Conservation (phyloP, 2,329 filamentous ascomycete genomes). For the Cryphonectria parasitica region DNA sequence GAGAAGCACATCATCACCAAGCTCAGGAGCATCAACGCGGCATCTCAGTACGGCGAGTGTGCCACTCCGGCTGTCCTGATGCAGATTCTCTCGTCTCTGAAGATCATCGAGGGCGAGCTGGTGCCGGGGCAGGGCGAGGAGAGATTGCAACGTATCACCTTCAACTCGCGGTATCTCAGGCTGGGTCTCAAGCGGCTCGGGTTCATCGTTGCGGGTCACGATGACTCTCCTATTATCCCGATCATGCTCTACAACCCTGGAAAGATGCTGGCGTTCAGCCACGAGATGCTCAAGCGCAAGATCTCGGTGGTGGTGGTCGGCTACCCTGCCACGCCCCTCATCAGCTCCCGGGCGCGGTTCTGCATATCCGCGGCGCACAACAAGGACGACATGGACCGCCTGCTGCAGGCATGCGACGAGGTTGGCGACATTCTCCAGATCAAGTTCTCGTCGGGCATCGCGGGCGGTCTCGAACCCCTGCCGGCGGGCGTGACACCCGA, state of each 20-base stretch:
- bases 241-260: constrained; percentile 96
- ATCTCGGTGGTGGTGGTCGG: constrained; percentile 97
- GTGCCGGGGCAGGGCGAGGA: constrained; percentile 92
- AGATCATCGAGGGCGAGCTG: constrained; percentile 87
- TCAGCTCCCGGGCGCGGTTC: constrained; percentile 93
- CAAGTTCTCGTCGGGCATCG: constrained; percentile 96
- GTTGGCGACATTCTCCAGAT: constrained; percentile 90
- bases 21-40: constrained; percentile 82
- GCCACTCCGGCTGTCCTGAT: constrained; percentile 85
- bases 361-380: constrained; percentile 96
- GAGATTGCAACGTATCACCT: constrained; percentile 90
- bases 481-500: constrained; percentile 72
- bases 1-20: constrained; percentile 93
- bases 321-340: constrained; percentile 93
- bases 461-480: constrained; percentile 80
- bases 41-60: constrained; percentile 84
- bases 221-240: constrained; percentile 96
- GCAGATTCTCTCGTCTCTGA: constrained; percentile 86
- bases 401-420: constrained; percentile 88
- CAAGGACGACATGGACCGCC: constrained; percentile 93
- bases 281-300: constrained; percentile 97
- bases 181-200: constrained; percentile 95
- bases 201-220: constrained; percentile 95
- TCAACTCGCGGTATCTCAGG: constrained; percentile 98
- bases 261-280: constrained; percentile 97